Base-by-base conservation (phyloP, 768 basidiomycete genomes). In the Hericium erinaceus region DNA sequence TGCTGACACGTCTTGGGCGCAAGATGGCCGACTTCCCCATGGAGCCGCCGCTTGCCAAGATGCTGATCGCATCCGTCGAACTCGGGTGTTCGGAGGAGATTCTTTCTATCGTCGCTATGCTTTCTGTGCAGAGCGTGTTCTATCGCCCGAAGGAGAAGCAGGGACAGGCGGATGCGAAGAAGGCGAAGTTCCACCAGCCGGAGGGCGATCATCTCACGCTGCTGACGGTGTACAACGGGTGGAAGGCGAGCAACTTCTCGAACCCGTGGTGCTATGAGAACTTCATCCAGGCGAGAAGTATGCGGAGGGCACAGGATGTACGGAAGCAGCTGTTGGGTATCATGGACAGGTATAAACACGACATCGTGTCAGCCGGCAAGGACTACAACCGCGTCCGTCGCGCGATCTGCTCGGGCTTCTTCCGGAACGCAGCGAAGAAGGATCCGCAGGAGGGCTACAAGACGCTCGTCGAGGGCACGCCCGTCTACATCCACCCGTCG, bases 11-110 rank as follows among this genome's bases (percentile, higher is more conserved):
- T 26, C 75, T 99, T 9, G 97, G 97, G 2, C 82, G 97, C 57
- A 98, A 99, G 74, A 98, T 99, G 97, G 95, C 97, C 1, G 97
- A 99, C 70, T 98, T 98, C 74, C 97, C 97, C 12, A 92, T 98
- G 86, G 95, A 98, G 58, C 97, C 95, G 5, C 83, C 92, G 0
- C 72, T 93, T 48, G 93, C 95, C 3, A 99, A 98, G 74, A 99
- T 97, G 95, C 73, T 99, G 51, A 98, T 98, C 68, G 92, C 93
- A 4, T 97, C 94, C 1, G 95, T 98, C 11, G 97, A 98, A 66
- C 80, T 97, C 54, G 94, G 93, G 11, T 99, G 97, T 67, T 99
- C 97, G 0, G 95, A 99, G 66, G 97, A 99, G 70, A 97, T 98
- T 62, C 72, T 99, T 44, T 95, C 92, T 3, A 89, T 98, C 54